Evolutionary conservation across 345 rosid genomes (phyloP), one percentile per base, ranked within the genome.

Genomic region (Melastoma malabathricum): DNA sequence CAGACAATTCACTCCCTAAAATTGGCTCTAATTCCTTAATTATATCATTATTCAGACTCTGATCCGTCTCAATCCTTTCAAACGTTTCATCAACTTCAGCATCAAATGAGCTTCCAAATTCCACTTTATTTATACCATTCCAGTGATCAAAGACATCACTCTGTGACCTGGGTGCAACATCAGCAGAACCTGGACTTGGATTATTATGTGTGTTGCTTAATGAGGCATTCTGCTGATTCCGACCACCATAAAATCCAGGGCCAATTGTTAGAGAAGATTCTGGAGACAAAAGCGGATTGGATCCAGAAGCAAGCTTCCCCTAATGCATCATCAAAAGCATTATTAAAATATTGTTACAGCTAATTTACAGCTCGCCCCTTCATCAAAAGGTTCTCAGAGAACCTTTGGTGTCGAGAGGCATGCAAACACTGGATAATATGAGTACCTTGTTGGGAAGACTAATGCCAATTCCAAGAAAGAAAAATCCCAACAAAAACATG

Each of bases 21-120:
- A 62, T 51, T 29, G 72, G 69, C 59, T 54, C 75, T 43, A 86
- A 57, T 31, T 75, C 75, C 57, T 69, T 44, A 43, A 64, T 48
- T 10, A 50, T 51, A 57, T 87, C 96, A 15, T 80, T 89, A 56
- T 77, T 74, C 56, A 87, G 67, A 71, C 98, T 92, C 59, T 87
- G 73, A 65, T 84, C 93, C 73, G 78, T 76, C 59, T 81, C 77
- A 65, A 92, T 68, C 64, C 66, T 79, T 68, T 75, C 70, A 56
- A 90, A 56, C 57, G 77, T 86, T 58, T 74, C 69, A 72, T 50
- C 60, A 57, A 71, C 71, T 18, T 76, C 64, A 58, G 52, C 54
- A 22, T 63, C 73, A 39, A 48, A 48, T 34, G 69, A 55, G 67
- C 52, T 58, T 62, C 57, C 39, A 55, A 62, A 44, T 23, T 71